Evolutionary conservation across 805 yeast species (phyloP).

Genomic region (Lachancea cidri): DNA sequence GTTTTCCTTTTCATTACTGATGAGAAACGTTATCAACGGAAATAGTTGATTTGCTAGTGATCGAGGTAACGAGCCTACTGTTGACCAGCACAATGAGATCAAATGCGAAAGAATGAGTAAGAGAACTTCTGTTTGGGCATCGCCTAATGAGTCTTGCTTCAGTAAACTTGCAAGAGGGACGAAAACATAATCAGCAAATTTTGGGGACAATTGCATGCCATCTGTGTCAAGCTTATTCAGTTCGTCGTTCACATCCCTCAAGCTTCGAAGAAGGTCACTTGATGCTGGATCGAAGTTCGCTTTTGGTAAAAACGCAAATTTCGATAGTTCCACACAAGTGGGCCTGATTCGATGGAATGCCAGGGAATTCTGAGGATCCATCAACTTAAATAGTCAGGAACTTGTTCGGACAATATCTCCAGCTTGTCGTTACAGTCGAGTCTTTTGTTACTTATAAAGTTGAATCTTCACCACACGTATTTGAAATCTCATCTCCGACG

Average conservation of each 20-base stretch:
- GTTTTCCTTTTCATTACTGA: slow-evolving; percentile 31
- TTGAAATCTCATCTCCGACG: too few relatives aligned
- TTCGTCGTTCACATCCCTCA: slow-evolving; percentile 31
- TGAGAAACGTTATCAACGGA: slow-evolving; percentile 41
- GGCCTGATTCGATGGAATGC: slow-evolving; percentile 36
- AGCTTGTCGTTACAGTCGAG: too few relatives aligned
- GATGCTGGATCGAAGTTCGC: slow-evolving; percentile 33
- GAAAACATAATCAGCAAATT: slow-evolving; percentile 56
- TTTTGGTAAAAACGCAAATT: slow-evolving; percentile 38
- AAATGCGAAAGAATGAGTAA: slow-evolving; percentile 42
- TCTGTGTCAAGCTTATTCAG: slow-evolving; percentile 15
- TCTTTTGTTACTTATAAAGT: too few relatives aligned
- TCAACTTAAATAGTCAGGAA: background rate
- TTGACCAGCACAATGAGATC: slow-evolving; percentile 45
- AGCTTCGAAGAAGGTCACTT: slow-evolving; percentile 26
- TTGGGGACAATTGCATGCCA: slow-evolving; percentile 28
- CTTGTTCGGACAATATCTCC: too few relatives aligned
- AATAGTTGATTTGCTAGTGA: slow-evolving; percentile 41
- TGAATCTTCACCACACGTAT: too few relatives aligned
- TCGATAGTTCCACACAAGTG: slow-evolving; percentile 41
- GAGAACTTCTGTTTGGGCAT: slow-evolving; percentile 41
- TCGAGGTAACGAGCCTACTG: slow-evolving; percentile 32
- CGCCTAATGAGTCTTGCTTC: slow-evolving; percentile 43
- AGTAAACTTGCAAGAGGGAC: slow-evolving; percentile 54
- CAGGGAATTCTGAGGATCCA: background rate